These are phyloP conservation scores for Pythium sp. DNA, from an alignment of 352 stramenopile species.

Conservation along the genomic window DNA sequence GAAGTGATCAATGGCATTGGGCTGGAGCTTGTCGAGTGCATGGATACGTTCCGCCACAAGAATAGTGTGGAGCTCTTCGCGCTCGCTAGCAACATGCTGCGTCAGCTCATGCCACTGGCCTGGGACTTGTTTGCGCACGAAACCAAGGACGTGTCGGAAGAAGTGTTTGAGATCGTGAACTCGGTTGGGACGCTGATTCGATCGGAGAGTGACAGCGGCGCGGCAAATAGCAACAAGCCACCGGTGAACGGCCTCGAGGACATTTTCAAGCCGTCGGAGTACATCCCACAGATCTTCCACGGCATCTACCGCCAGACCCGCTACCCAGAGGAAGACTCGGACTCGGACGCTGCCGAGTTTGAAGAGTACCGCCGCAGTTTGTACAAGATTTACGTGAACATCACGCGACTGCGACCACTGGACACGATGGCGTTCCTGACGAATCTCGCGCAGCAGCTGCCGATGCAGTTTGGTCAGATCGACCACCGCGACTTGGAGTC, in stretches of 20 bases:
- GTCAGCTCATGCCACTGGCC: constrained; percentile 73
- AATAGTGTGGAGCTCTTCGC: constrained; percentile 42
- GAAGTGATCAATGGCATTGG: constrained; percentile 83
- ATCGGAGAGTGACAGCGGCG: constrained; percentile 31
- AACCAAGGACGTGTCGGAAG: constrained; percentile 79
- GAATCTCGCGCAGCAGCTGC: constrained; percentile 55
- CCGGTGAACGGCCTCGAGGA: constrained; percentile 30
- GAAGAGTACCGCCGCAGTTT: constrained; percentile 81
- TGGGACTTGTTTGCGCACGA: constrained; percentile 83
- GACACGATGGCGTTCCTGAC: constrained; percentile 68
- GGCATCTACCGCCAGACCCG: constrained; percentile 83
- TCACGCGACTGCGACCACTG: constrained; percentile 66
- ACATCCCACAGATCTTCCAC: constrained; percentile 76
- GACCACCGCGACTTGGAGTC: constrained; percentile 67
- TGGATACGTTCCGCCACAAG: constrained; percentile 73
- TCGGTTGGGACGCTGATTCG: constrained; percentile 68
- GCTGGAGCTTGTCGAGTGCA: constrained; percentile 75
- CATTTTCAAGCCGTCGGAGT: constrained; percentile 71
- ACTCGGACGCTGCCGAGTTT: constrained; percentile 81
- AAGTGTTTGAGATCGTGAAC: constrained; percentile 87
- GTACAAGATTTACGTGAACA: constrained; percentile 88
- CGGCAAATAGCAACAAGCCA: constrained; percentile 15
- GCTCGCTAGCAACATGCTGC: constrained; percentile 55
- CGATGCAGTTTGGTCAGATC: constrained; percentile 49
- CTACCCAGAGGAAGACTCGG: constrained; percentile 67